phyloP scores from a whole-genome alignment of 1,139 yeast genomes.

The Pichia sp. region DNA sequence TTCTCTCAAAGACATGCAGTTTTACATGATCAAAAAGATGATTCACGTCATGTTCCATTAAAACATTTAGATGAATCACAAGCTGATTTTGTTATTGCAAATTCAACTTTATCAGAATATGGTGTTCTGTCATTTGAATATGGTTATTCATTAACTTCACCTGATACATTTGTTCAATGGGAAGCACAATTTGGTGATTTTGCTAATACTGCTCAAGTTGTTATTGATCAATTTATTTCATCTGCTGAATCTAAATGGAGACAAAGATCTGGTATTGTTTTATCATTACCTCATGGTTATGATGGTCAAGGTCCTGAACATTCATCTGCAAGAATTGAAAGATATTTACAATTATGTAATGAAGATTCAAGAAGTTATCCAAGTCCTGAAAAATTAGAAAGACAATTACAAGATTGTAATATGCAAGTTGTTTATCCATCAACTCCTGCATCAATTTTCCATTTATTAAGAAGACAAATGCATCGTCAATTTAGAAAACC shows the following conservation, averaged over 20 bases:
- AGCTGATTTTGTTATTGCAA: slow-evolving; percentile 81
- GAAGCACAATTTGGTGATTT: slow-evolving; percentile 99
- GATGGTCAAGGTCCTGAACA: slow-evolving; percentile 99
- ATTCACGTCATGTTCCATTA: slow-evolving; percentile 77
- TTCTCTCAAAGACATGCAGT: slow-evolving; percentile 99
- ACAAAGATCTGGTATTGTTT: slow-evolving; percentile 93
- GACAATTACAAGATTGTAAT: slow-evolving; percentile 98
- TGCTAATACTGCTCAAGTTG: slow-evolving; percentile 98
- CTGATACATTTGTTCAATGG: slow-evolving; percentile 97
- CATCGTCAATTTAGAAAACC: slow-evolving; percentile 99
- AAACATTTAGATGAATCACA: slow-evolving; percentile 72
- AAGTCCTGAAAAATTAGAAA: slow-evolving; percentile 73
- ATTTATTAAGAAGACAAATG: slow-evolving; percentile 96
- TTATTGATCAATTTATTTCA: slow-evolving; percentile 92
- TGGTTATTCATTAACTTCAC: slow-evolving; percentile 96
- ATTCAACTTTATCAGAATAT: slow-evolving; percentile 96
- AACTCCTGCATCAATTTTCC: slow-evolving; percentile 96
- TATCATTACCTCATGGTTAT: slow-evolving; percentile 97
- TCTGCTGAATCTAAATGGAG: slow-evolving; percentile 99
- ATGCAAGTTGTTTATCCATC: slow-evolving; percentile 98
- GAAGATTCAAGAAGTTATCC: slow-evolving; percentile 97
- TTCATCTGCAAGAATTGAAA: slow-evolving; percentile 95
- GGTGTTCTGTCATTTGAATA: slow-evolving; percentile 99
- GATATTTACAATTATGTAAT: slow-evolving; percentile 91
- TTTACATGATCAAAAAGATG: slow-evolving; percentile 89